Conservation (phyloP, 1,284 basidiomycete species). For the Malassezia dermatis region DNA sequence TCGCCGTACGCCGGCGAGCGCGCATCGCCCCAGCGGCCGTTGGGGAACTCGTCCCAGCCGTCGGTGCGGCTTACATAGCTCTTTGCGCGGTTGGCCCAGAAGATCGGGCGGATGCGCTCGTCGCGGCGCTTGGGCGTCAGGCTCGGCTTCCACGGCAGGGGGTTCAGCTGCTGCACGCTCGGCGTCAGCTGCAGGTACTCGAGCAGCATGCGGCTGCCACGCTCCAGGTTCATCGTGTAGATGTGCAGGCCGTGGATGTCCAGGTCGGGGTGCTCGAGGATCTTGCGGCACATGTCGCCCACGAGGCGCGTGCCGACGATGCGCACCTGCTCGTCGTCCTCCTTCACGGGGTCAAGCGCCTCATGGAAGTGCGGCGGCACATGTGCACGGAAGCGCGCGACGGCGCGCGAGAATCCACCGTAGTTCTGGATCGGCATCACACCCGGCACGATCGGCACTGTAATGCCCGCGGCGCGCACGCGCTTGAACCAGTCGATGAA, state of each 20-base stretch:
- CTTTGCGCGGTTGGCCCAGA: constrained; percentile 46
- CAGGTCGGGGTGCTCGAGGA: constrained; percentile 27
- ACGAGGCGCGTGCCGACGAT: constrained; percentile 34
- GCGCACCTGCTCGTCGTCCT: constrained; percentile 45
- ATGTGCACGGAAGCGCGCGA: constrained; percentile 69
- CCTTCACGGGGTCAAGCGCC: constrained; percentile 76
- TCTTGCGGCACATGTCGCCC: constrained; percentile 45
- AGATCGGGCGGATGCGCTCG: constrained; percentile 46
- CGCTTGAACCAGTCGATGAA: constrained; percentile 76
- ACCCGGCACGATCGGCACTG: constrained; percentile 84
- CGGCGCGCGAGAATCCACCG: constrained; percentile 89
- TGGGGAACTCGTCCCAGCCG: constrained; percentile 94
- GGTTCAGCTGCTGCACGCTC: constrained; percentile 37
- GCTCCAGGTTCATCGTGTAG: constrained; percentile 48
- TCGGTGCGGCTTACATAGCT: constrained; percentile 46
- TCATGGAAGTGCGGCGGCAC: constrained; percentile 74
- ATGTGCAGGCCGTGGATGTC: constrained; percentile 45
- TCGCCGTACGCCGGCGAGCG: constrained; percentile 95
- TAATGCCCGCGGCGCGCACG: constrained; percentile 57
- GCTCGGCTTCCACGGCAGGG: constrained; percentile 43
- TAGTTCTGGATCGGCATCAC: constrained; percentile 97
- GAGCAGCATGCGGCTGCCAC: constrained; percentile 45
- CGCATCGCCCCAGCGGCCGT: constrained; percentile 93
- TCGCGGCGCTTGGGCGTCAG: constrained; percentile 45
- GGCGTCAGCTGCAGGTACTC: constrained; percentile 43